A percentile compares a stretch with the other conserved stretches of the same genome.
phyloP scores from a whole-genome alignment of 257 asterid species.

The Solanum pinnatisectum region DNA sequence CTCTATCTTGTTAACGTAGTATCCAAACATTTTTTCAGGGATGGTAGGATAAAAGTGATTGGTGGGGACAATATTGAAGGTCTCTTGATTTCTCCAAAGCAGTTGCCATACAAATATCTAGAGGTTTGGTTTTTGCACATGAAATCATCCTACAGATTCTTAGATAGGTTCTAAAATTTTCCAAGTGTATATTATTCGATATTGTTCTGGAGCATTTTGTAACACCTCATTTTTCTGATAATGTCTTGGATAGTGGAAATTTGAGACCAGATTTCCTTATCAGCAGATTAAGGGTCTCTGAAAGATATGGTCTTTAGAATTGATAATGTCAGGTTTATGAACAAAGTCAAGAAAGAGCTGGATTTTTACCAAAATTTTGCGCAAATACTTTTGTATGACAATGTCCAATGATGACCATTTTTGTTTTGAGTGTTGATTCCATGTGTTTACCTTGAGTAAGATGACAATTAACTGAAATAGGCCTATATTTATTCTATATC shows the following conservation, averaged over 20 bases:
- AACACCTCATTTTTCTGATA: background rate
- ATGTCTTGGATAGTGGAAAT: background rate
- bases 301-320: background rate
- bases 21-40: conserved; percentile 40
- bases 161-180: background rate
- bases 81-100: conserved; percentile 60
- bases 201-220: background rate
- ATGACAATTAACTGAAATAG: background rate
- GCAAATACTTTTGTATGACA: background rate
- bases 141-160: background rate
- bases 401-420: background rate
- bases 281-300: background rate
- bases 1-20: background rate
- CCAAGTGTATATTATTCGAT: background rate
- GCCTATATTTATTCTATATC: background rate
- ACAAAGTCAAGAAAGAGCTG: background rate
- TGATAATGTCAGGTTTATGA: background rate
- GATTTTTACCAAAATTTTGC: background rate
- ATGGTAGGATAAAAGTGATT: conserved; percentile 82
- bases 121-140: conserved; percentile 41
- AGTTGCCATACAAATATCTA: conserved; percentile 65
- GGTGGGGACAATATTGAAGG: conserved; percentile 93
- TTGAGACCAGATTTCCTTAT: background rate
- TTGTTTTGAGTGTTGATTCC: background rate
- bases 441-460: background rate